Base-by-base conservation (phyloP, 2,329 filamentous ascomycete genomes). In the Dactylonectria macrodidyma region DNA sequence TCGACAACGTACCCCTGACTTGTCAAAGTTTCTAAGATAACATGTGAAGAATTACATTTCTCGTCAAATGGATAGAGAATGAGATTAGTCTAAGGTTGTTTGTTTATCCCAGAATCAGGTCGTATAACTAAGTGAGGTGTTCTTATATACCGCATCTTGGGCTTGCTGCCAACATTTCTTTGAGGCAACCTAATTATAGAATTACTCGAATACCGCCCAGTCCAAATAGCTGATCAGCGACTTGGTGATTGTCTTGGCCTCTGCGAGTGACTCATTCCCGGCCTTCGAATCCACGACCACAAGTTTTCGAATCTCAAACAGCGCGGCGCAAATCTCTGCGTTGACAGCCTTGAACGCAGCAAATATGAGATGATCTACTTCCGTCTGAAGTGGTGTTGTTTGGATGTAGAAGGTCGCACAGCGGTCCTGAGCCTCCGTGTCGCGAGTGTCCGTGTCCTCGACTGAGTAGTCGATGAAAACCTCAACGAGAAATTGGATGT, bases 381-480 rank as follows among this genome's bases (percentile, higher is more conserved):
- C 55, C 10, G 55, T 59, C 30, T 54, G 38, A 16, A 59, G 47
- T 11, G 55, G 62, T 55, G 59, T 59, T 1, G 62, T 59, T 12
- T 65, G 62, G 11, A 65, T 59, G 5, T 59, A 65, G 48, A 65
- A 65, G 36, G 36, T 59, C 7, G 62, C 47, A 24, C 62, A 65
- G 14, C 55, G 55, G 12, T 65, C 62, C 47, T 65, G 16, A 8
- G 62, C 61, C 2, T 24, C 54, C 6, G 24, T 54, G 34, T 64
- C 46, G 11, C 61, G 61, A 11, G 58, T 22, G 19, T 46, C 36
- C 5, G 26, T 19, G 14, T 65, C 62, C 8, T 19, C 54, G 3
- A 64, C 61, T 2, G 66, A 59, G 62, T 82, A 82, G 71, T 85
- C 80, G 24, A 85, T 78, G 66, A 79, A 81, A 1, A 80, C 67